Evolutionary conservation across 1,284 basidiomycete genomes (phyloP), one percentile per base, ranked within the genome.

Genomic region (Ustilago nuda): DNA sequence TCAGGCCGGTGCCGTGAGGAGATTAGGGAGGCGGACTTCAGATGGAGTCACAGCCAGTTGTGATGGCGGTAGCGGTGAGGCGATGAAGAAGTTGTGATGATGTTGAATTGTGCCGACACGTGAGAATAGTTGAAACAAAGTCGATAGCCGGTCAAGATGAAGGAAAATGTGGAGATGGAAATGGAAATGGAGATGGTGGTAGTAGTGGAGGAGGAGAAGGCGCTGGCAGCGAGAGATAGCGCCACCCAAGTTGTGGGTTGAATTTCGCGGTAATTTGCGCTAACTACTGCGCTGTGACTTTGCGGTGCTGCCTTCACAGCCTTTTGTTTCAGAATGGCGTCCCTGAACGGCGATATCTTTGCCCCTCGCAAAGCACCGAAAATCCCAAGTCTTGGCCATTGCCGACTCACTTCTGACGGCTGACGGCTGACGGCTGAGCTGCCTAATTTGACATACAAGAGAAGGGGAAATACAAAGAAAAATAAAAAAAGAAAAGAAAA

Each of bases 111-210:
- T 7, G n/a, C 43, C 43, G 17, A 45, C 43, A 45, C 43, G 19
- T 45, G 17, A 19, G 43, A 19, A 45, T 45, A 7, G 23, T 8
- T 19, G 43, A 4, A 15, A 7, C 19, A 17, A 4, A 45, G 6
- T 8, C 43, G 43, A 19, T 45, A 11, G 17, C 43, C 3, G 17
- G 11, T 41, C 12, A 48, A 48, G 45, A 27, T 48, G 45, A 9
- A 48, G 36, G 37, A 17, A 32, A 9, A 36, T 27, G 23, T 35
- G 52, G 33, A 32, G 52, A 30, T 54, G 52, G 52, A 35, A 37
- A n/a, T 55, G 41, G 39, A 15, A 19, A 43, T 41, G 39, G 23
- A 23, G 54, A 39, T 56, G 55, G 37, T 56, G 55, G 41, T 56
- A 41, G 32, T 56, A 30, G 41, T 56, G 55, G 41, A 45, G 55